phyloP scores from a whole-genome alignment of 177 flowering plant species.

The Tripterygium wilfordii region DNA sequence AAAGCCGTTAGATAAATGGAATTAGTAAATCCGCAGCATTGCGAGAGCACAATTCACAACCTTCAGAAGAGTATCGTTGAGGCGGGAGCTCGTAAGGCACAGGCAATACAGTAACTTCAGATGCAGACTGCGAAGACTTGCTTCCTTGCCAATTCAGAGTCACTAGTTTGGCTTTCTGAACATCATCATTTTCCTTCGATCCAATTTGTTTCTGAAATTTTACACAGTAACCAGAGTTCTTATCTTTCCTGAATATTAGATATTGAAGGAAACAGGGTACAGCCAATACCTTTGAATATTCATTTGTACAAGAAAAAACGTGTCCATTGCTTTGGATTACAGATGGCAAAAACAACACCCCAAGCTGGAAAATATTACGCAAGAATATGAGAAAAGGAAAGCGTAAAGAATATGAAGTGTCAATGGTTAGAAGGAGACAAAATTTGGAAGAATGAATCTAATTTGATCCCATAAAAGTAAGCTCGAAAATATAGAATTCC shows the following conservation, averaged over 20 bases:
- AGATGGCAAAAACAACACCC: slow-evolving; percentile 85
- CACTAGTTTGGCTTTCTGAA: slow-evolving; percentile 41
- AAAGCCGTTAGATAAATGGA: not conserved
- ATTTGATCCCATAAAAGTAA: no score
- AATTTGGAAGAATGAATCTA: no score
- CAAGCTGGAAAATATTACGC: slow-evolving; percentile 46
- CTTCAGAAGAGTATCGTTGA: slow-evolving; percentile 66
- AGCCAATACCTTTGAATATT: slow-evolving; percentile 36
- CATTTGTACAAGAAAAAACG: slow-evolving; percentile 72
- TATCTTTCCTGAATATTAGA: no score
- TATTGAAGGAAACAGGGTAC: no score
- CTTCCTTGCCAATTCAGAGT: slow-evolving; percentile 55
- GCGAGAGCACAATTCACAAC: slow-evolving; percentile 24
- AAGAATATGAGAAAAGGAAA: not conserved
- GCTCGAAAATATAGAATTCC: no score
- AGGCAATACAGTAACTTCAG: slow-evolving; percentile 58
- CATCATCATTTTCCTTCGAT: slow-evolving; percentile 17
- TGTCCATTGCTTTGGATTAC: slow-evolving; percentile 13
- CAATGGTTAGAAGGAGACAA: no score
- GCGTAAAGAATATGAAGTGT: not conserved
- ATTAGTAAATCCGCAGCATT: not conserved
- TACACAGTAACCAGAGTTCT: not conserved
- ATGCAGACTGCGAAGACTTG: slow-evolving; percentile 18
- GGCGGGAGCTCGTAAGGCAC: slow-evolving; percentile 95
- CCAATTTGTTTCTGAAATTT: slow-evolving; percentile 31